Evolutionary conservation across 2,329 filamentous ascomycete genomes (phyloP), one percentile per base, ranked within the genome.

Genomic region (Colletotrichum eremochloae): DNA sequence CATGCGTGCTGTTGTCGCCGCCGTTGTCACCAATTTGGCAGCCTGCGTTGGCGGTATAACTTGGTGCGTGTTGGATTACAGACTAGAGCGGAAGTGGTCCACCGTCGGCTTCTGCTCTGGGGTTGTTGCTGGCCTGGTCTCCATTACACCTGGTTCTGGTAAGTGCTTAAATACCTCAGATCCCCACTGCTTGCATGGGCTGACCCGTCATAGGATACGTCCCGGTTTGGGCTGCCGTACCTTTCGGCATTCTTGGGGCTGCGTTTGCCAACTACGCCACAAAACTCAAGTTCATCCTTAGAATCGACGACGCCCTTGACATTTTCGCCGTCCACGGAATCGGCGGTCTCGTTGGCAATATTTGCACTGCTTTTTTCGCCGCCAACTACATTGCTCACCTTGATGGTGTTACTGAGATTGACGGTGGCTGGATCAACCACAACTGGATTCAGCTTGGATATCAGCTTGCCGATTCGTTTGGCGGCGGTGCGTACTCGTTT

Each of bases 21-120:
- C 93, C 14, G 87, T 96, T 1, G 93, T 96, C 55, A 97, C 95
- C 66, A 96, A 97, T 80, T 84, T 97, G 40, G 92, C 94, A 33
- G 95, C 94, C 46, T 94, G 92, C 72, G 90, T 95, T 11, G 95
- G 94, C 68, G 94, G 94, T 60, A 91, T 97, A 63, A 96, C 93
- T 46, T 97, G 94, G 95, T 96, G 94, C 80, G 84, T 97, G 31
- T 87, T 97, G 70, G 95, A 97, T 80, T 97, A 97, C 83, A 89
- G 94, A 69, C 88, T 97, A 61, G 94, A 97, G 84, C 89, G 90
- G 78, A 97, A 97, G 84, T 97, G 94, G 93, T 97, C 94, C 0
- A 96, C 94, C 2, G 94, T 97, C 36, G 95, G 95, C 2, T 97
- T 97, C 87, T 97, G 95, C 84, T 96, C 93, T 0, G 95, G 95